Evolutionary conservation across 768 basidiomycete genomes (phyloP).

Genomic region (Russula dissimulans): DNA sequence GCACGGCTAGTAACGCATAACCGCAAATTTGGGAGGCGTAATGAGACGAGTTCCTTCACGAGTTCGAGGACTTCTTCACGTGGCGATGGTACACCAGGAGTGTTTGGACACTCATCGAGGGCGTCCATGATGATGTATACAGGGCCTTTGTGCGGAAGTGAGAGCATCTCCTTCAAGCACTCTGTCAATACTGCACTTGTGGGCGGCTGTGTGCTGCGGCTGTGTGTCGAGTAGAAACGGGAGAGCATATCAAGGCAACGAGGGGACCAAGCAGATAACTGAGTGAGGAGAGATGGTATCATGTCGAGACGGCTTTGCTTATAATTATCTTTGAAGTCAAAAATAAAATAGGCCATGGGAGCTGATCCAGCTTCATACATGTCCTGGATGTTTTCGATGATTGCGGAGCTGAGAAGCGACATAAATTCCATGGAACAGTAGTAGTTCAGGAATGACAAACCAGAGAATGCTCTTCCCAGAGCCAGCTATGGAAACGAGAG

Average conservation of each 20-base stretch:
- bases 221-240: not conserved
- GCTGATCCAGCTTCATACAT: not conserved
- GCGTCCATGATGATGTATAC: not conserved
- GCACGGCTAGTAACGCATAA: not conserved
- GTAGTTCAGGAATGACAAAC: not conserved
- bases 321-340: not conserved
- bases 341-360: not conserved
- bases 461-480: constrained; percentile 4
- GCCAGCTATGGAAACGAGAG: not conserved
- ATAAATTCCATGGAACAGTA: not conserved
- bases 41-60: not conserved
- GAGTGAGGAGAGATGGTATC: not conserved
- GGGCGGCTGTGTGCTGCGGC: not conserved
- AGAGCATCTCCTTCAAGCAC: not conserved
- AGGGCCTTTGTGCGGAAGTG: not conserved
- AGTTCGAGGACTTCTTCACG: not conserved
- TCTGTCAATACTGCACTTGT: not conserved
- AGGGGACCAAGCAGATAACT: not conserved
- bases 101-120: not conserved
- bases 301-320: not conserved
- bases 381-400: not conserved
- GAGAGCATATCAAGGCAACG: not conserved
- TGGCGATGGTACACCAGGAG: not conserved
- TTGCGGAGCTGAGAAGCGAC: not conserved
- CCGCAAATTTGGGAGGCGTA: not conserved